These are phyloP conservation scores for Eucalyptus camaldulensis DNA, from an alignment of 345 rosid species.

Conservation along the genomic window DNA sequence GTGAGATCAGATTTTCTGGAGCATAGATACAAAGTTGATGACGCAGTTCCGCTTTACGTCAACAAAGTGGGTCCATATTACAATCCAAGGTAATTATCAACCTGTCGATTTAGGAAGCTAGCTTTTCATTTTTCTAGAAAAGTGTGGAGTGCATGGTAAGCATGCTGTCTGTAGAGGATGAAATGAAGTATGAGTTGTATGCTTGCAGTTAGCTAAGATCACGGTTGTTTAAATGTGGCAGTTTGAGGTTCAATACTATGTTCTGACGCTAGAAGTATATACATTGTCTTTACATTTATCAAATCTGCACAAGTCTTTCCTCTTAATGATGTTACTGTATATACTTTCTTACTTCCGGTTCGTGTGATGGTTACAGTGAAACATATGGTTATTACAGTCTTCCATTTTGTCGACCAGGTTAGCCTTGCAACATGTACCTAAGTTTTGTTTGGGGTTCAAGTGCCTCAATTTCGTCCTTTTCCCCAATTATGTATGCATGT, in stretches of 20 bases:
- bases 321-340: not conserved
- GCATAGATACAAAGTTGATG: constrained; percentile 54
- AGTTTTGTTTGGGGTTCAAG: not conserved
- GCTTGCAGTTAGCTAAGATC: not conserved
- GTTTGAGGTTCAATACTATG: not conserved
- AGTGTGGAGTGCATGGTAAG: not conserved
- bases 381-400: constrained; percentile 73
- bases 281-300: not conserved
- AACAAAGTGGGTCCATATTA: constrained; percentile 75
- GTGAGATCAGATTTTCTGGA: constrained; percentile 55
- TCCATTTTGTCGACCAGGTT: constrained; percentile 70
- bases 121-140: not conserved
- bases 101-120: not conserved
- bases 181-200: not conserved
- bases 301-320: not conserved
- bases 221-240: not conserved
- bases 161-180: not conserved
- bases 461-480: not conserved
- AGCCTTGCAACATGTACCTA: not conserved
- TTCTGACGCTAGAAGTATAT: not conserved
- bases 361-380: constrained; percentile 25
- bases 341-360: not conserved
- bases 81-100: constrained; percentile 43
- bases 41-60: constrained; percentile 50
- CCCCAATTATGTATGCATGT: not conserved